These are phyloP conservation scores for Brassica rapa DNA, from an alignment of 345 rosid species.

Conservation along the genomic window DNA sequence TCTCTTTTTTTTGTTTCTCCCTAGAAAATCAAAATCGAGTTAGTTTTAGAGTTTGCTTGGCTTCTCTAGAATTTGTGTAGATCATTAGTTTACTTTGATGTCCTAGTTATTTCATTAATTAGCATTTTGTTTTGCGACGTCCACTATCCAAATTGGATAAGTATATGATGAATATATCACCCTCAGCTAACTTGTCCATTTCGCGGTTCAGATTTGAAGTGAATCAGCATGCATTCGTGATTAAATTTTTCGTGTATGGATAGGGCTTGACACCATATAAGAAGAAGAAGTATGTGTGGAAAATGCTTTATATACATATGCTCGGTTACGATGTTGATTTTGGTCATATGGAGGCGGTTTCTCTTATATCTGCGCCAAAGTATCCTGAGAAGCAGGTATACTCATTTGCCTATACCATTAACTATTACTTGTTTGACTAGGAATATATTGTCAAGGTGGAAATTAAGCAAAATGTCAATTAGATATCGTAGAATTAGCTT, in stretches of 20 bases:
- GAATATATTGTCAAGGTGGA: conserved; percentile 6
- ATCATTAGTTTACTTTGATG: neutral
- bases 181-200: neutral
- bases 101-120: neutral
- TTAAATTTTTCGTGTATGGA: neutral
- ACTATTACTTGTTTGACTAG: neutral
- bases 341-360: conserved; percentile 99
- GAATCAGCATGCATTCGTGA: conserved; percentile 1
- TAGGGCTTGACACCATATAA: conserved; percentile 93
- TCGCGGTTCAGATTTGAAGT: neutral
- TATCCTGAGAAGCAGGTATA: conserved; percentile 97
- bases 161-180: neutral
- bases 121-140: neutral
- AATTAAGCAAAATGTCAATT: neutral
- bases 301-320: conserved; percentile 96
- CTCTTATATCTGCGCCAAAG: conserved; percentile 97
- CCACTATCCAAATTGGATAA: neutral
- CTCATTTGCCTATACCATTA: conserved; percentile 14
- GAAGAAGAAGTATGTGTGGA: conserved; percentile 99
- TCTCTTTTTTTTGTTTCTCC: too few species aligned
- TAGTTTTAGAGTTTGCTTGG: neutral
- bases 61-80: neutral
- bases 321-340: conserved; percentile 97
- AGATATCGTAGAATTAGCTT: neutral
- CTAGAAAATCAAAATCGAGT: too few species aligned